Percentiles rank a stretch among this genome's conserved stretches.
phyloP scores from a whole-genome alignment of 176 grass and related monocot genomes.

The Aegilops speltoides region DNA sequence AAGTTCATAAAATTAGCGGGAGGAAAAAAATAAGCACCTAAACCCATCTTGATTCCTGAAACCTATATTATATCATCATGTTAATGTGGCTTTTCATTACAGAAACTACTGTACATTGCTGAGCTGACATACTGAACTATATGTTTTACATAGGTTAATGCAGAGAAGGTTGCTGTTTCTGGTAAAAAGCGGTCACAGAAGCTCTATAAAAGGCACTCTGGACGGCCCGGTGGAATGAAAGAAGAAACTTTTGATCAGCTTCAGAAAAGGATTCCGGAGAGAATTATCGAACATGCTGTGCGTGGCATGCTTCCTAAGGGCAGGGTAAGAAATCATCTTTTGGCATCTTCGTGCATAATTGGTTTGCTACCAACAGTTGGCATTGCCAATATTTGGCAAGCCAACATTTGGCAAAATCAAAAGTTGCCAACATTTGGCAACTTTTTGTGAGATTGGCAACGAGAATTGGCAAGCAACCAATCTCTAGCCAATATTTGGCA shows the following conservation, averaged over 20 bases:
- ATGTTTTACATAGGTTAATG: slow-evolving; percentile 71
- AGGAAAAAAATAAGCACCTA: neutral
- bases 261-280: slow-evolving; percentile 95
- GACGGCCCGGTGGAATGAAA: slow-evolving; percentile 94
- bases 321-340: slow-evolving; percentile 55
- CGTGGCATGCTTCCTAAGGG: slow-evolving; percentile 99
- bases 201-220: slow-evolving; percentile 95
- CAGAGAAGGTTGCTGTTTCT: slow-evolving; percentile 95
- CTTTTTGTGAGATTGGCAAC: too few species aligned
- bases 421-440: too few species aligned
- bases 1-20: neutral
- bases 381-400: too few species aligned
- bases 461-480: too few species aligned
- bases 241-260: slow-evolving; percentile 96
- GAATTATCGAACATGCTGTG: slow-evolving; percentile 96
- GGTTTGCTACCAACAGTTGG: too few species aligned
- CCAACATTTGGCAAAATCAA: too few species aligned
- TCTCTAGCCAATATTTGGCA: too few species aligned
- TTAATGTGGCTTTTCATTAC: neutral
- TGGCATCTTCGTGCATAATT: too few species aligned
- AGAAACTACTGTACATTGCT: neutral
- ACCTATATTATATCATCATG: neutral
- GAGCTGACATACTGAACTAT: slow-evolving; percentile 14
- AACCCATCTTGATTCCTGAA: neutral
- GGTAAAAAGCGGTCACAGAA: slow-evolving; percentile 91